Percentiles rank a stretch among this genome's conserved stretches.
These are phyloP conservation scores for Hibiscus tridactylites DNA, from an alignment of 345 rosid species.

Conservation along the genomic window DNA sequence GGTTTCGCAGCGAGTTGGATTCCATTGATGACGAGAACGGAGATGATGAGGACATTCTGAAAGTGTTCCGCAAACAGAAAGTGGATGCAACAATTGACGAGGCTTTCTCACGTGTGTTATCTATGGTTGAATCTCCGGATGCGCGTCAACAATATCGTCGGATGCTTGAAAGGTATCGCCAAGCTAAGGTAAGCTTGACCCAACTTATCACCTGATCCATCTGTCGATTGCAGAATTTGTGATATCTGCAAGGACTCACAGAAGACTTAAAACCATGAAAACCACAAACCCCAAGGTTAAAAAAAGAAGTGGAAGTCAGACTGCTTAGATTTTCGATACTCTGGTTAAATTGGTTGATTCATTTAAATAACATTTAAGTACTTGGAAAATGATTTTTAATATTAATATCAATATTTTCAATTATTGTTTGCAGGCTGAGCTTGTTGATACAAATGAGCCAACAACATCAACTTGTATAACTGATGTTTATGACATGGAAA, in stretches of 20 bases:
- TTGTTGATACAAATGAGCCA: constrained; percentile 34
- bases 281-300: not conserved
- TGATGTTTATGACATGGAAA: constrained; percentile 41
- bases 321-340: no score
- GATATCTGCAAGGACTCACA: not conserved
- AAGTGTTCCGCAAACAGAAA: constrained; percentile 76
- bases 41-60: constrained; percentile 67
- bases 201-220: not conserved
- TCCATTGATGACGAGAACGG: constrained; percentile 54
- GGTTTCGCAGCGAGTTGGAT: constrained; percentile 44
- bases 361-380: not conserved
- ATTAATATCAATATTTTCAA: not conserved
- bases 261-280: not conserved
- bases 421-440: constrained; percentile 55
- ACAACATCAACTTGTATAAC: constrained; percentile 19
- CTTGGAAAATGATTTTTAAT: not conserved
- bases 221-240: not conserved
- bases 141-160: constrained; percentile 89
- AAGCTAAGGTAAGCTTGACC: constrained; percentile 52
- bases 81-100: constrained; percentile 69
- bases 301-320: no score
- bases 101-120: constrained; percentile 71
- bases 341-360: not conserved
- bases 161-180: constrained; percentile 63
- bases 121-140: constrained; percentile 69